Conservation (phyloP, 441 rosid genomes). For the Raphanus hybrid region DNA sequence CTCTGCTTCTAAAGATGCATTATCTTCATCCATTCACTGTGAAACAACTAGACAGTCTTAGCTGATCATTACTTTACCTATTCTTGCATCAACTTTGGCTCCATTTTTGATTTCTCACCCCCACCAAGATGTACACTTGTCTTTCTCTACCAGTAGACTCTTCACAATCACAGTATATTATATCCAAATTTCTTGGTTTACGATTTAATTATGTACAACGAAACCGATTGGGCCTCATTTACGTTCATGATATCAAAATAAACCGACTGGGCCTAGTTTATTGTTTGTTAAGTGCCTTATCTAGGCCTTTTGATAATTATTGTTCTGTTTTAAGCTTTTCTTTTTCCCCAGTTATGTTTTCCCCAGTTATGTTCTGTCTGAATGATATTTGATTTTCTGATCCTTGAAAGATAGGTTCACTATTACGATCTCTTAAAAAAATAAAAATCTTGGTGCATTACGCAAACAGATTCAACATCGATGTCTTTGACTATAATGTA, state of each 20-base stretch:
- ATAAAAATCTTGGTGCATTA: not conserved
- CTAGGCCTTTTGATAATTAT: not conserved
- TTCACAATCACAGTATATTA: not conserved
- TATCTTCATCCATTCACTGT: too few species aligned
- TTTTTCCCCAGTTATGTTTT: too few species aligned
- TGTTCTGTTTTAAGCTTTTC: not conserved
- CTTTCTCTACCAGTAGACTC: not conserved
- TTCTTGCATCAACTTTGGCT: not conserved
- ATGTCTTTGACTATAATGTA: not conserved
- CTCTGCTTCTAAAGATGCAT: too few species aligned
- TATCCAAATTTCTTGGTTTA: not conserved
- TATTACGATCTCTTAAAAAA: not conserved
- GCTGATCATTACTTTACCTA: slow-evolving; percentile 71
- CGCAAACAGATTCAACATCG: not conserved
- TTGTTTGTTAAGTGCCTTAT: not conserved
- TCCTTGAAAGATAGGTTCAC: not conserved
- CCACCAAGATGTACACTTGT: not conserved
- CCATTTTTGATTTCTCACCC: too few species aligned
- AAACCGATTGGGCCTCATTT: not conserved
- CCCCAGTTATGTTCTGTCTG: not conserved
- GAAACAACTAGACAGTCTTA: too few species aligned
- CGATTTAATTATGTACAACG: not conserved
- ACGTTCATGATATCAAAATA: not conserved
- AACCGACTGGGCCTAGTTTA: not conserved
- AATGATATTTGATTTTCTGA: not conserved